Conservation (phyloP, 257 asterid species). For the Primulina tabacum region DNA sequence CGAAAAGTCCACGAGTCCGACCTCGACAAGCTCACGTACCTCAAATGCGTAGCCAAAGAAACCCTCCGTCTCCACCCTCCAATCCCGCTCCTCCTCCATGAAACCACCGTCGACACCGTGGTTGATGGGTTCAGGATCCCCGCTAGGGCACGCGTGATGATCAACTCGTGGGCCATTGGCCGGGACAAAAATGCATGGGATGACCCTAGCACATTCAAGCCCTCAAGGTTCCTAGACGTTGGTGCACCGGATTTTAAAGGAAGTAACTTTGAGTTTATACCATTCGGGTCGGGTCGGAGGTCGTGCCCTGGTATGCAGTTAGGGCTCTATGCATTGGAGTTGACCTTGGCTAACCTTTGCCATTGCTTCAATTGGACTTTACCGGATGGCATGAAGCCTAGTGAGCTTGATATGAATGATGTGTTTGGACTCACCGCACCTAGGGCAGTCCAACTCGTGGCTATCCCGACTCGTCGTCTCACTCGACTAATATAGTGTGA, state of each 20-base stretch:
- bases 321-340: slow-evolving; percentile 32
- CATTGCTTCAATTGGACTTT: slow-evolving; percentile 31
- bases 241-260: slow-evolving; percentile 37
- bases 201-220: slow-evolving; percentile 27
- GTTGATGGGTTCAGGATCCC: no score
- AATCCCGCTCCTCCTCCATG: slow-evolving; percentile 44
- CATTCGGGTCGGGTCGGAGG: slow-evolving; percentile 45
- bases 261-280: slow-evolving; percentile 20
- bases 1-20: slow-evolving; percentile 34
- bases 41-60: slow-evolving; percentile 37
- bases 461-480: no score
- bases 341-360: slow-evolving; percentile 34
- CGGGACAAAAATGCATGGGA: slow-evolving; percentile 24
- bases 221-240: slow-evolving; percentile 17
- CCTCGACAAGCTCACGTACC: slow-evolving; percentile 31
- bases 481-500: no score
- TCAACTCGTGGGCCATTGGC: slow-evolving; percentile 35
- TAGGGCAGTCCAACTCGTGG: no score
- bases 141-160: slow-evolving; percentile 31
- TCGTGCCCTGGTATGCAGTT: slow-evolving; percentile 39
- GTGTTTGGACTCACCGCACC: slow-evolving; percentile 38
- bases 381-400: slow-evolving; percentile 27
- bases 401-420: slow-evolving; percentile 36
- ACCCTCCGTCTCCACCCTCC: slow-evolving; percentile 50
- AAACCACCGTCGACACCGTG: slow-evolving; percentile 22